phyloP scores from a whole-genome alignment of 768 basidiomycete genomes.

The Boletus rubropictus region DNA sequence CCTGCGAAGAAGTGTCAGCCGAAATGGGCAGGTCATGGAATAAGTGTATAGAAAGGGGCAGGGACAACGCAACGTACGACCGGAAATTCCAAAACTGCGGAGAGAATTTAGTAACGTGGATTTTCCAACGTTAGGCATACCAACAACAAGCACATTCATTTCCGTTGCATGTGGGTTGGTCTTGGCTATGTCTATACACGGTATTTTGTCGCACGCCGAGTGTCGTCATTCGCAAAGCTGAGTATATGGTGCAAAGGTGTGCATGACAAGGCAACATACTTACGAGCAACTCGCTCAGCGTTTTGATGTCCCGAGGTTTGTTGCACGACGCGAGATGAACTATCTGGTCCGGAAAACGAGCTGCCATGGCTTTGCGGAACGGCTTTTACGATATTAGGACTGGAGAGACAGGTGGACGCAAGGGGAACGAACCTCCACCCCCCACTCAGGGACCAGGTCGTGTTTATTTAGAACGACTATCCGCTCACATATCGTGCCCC shows the following conservation, averaged over 20 bases:
- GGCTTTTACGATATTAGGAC: slow-evolving; percentile 42
- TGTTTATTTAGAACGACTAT: slow-evolving; percentile 91
- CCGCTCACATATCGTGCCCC: slow-evolving; percentile 57
- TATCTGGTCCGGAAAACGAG: slow-evolving; percentile 64
- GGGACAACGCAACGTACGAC: slow-evolving; percentile 52
- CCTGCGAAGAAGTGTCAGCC: slow-evolving; percentile 33
- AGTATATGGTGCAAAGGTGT: neutral
- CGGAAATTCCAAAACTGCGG: slow-evolving; percentile 78
- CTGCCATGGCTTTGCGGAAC: slow-evolving; percentile 65
- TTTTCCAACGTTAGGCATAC: slow-evolving; percentile 99
- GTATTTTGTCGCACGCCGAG: slow-evolving; percentile 1
- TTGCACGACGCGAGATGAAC: slow-evolving; percentile 72
- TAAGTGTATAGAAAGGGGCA: neutral
- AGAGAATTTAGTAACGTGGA: slow-evolving; percentile 90
- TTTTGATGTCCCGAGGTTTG: slow-evolving; percentile 55
- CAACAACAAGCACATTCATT: slow-evolving; percentile 86
- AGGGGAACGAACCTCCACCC: slow-evolving; percentile 59
- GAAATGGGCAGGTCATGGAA: neutral
- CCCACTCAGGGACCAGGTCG: slow-evolving; percentile 86
- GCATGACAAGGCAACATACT: slow-evolving; percentile 45
- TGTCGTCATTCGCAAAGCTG: neutral
- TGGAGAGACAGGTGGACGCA: slow-evolving; percentile 2
- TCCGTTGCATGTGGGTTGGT: slow-evolving; percentile 65
- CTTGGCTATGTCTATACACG: slow-evolving; percentile 56
- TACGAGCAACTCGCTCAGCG: slow-evolving; percentile 62